phyloP scores from a whole-genome alignment of 163 green algal genomes.

The Chlamydomonas reinhardtii region DNA sequence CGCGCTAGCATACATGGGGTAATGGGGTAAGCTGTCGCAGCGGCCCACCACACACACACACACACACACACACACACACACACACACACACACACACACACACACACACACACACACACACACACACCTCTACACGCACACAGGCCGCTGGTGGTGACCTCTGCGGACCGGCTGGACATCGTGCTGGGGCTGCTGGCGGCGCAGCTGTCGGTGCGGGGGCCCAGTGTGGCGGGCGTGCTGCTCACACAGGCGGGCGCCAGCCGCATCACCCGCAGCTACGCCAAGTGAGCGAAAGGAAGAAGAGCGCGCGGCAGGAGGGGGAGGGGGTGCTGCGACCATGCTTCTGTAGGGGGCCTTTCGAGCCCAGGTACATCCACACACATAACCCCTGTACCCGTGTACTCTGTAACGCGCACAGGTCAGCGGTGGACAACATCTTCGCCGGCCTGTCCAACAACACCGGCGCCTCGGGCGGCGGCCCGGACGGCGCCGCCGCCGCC shows the following conservation, averaged over 20 bases:
- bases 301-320: too few relatives aligned
- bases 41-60: too few relatives aligned
- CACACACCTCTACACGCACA: background rate
- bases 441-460: constrained; percentile 30
- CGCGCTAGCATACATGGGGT: too few relatives aligned
- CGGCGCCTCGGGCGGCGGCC: too few relatives aligned
- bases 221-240: constrained; percentile 67
- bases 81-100: too few relatives aligned
- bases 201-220: constrained; percentile 58
- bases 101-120: too few relatives aligned
- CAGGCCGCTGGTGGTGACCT: constrained; percentile 79
- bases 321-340: too few relatives aligned
- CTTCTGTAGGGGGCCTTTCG: too few relatives aligned
- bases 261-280: constrained; percentile 39
- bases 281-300: constrained; percentile 13
- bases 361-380: background rate
- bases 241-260: constrained; percentile 56
- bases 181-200: constrained; percentile 73
- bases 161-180: constrained; percentile 76
- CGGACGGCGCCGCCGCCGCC: too few relatives aligned
- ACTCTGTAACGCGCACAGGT: background rate
- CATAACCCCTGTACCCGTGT: too few relatives aligned
- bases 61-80: too few relatives aligned
- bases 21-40: too few relatives aligned
- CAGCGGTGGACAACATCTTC: constrained; percentile 53